These are phyloP conservation scores for Oligophagozyma castellii DNA, from an alignment of 1,139 yeast genomes.

Conservation along the genomic window DNA sequence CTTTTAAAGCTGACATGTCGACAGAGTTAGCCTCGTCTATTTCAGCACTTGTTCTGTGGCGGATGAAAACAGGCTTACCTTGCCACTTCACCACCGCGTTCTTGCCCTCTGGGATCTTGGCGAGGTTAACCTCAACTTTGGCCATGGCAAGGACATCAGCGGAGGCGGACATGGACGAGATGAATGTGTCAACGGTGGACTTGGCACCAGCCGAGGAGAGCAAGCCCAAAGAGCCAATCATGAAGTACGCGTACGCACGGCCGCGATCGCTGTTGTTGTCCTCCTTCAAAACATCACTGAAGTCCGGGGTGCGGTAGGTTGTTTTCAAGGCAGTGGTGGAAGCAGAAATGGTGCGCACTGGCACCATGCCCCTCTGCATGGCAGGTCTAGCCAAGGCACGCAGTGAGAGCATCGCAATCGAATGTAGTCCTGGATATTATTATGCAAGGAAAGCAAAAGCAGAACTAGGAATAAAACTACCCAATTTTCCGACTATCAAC, in stretches of 20 bases:
- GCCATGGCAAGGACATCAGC: slow-evolving; percentile 99
- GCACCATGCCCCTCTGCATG: too few relatives aligned
- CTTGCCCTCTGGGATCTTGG: slow-evolving; percentile 93
- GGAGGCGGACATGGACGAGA: slow-evolving; percentile 90
- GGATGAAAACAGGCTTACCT: slow-evolving; percentile 98
- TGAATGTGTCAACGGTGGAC: slow-evolving; percentile 92
- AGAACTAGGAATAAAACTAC: too few relatives aligned
- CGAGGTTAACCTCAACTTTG: slow-evolving; percentile 92
- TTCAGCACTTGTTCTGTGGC: slow-evolving; percentile 94
- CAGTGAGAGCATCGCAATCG: too few relatives aligned
- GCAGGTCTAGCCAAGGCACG: too few relatives aligned
- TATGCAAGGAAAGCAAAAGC: too few relatives aligned
- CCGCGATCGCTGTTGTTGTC: slow-evolving; percentile 51
- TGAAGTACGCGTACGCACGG: slow-evolving; percentile 87
- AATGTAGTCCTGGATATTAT: too few relatives aligned
- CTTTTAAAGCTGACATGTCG: slow-evolving; percentile 68
- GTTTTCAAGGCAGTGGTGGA: slow-evolving; percentile 45
- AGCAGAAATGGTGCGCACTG: too few relatives aligned
- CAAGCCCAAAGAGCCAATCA: slow-evolving; percentile 95
- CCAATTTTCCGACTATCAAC: too few relatives aligned
- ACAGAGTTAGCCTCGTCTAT: slow-evolving; percentile 86
- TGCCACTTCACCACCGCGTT: slow-evolving; percentile 98
- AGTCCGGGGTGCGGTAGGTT: slow-evolving; percentile 89
- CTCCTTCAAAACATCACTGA: slow-evolving; percentile 66
- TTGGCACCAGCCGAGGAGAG: slow-evolving; percentile 94